Base-by-base conservation (phyloP, 2,329 filamentous ascomycete species). In the Alternaria sp. region DNA sequence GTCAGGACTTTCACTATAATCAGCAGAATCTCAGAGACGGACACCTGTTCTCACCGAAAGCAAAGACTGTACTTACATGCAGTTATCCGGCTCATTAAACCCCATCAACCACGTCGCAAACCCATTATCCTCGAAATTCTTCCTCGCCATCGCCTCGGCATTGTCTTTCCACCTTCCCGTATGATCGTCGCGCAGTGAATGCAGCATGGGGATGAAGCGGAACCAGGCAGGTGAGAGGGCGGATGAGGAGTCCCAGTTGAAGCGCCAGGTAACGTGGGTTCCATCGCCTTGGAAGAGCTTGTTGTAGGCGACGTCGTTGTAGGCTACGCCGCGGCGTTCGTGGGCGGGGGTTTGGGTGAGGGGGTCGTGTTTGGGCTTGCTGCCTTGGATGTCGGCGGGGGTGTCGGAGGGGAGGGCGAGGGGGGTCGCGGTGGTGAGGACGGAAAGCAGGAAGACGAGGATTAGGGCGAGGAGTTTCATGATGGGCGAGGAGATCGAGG, bases 191-290 rank as follows among this genome's bases (percentile, higher is more conserved):
- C 19, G 30, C 9, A 69, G 54, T 3, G 63, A 64, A 36, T 73
- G 69, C 10, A 77, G 66, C 67, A 76, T 90, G 59, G 91, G 91
- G 26, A 91, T 84, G 79, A 83, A 93, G 74, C 86, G 83, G 69
- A 88, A 74, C 53, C 74, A 75, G 11, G 74, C 70, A 10, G 72
- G 62, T 1, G 43, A 55, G 19, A 79, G 79, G 54, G 78, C 72
- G 17, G 82, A 71, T 11, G 66, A 67, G 32, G 84, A 83, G 56
- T 81, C 87, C 90, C 90, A 92, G 84, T 91, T 91, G 84, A 91
- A 91, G 51, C 80, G 83, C 90, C 90, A 92, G 19, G 79, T 78
- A 65, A 86, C 82, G 57, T 84, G 73, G 44, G 79, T 78, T 5
- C 61, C 59, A 7, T 73, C 69, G 50, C 68, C 71, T 43, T 80